Evolutionary conservation across 345 rosid species (phyloP).

Genomic region (Hypericum perforatum): DNA sequence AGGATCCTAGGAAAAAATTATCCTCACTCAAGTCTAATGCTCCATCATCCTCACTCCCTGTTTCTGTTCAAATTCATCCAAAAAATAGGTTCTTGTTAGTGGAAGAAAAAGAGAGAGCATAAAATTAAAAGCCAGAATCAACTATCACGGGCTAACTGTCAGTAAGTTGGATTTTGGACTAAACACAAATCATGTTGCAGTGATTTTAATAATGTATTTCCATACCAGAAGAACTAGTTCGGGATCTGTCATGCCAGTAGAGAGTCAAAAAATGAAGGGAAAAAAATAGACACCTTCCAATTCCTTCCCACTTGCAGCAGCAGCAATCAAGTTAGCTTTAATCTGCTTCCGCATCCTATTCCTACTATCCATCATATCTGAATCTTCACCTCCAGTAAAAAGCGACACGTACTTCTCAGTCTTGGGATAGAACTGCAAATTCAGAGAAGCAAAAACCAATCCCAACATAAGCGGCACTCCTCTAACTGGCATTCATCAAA

Average conservation of each 20-base stretch:
- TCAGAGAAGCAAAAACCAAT: neutral
- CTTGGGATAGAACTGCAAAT: conserved; percentile 83
- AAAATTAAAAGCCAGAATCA: neutral
- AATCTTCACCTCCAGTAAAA: conserved; percentile 69
- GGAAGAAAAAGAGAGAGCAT: conserved; percentile 1
- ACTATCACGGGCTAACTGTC: too few relatives aligned
- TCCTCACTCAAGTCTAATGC: conserved; percentile 90
- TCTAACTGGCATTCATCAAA: neutral
- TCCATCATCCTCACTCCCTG: conserved; percentile 99
- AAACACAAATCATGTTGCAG: too few relatives aligned
- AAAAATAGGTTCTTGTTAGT: neutral
- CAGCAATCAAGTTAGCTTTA: conserved; percentile 80
- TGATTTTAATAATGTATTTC: too few relatives aligned
- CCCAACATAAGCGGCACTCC: neutral
- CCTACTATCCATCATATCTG: conserved; percentile 60
- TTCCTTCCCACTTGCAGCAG: conserved; percentile 97
- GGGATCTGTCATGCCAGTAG: too few relatives aligned
- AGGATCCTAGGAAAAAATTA: conserved; percentile 88
- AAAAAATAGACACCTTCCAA: conserved; percentile 62
- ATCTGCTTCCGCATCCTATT: conserved; percentile 87
- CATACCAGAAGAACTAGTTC: too few relatives aligned
- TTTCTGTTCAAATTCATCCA: conserved; percentile 43
- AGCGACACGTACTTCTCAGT: conserved; percentile 91
- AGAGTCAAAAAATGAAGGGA: neutral
- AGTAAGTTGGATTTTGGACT: too few relatives aligned